Percentiles rank a stretch among this genome's conserved stretches.
phyloP scores from a whole-genome alignment of 192 early-diverging fungal genomes.

The Oehlia diaphana region DNA sequence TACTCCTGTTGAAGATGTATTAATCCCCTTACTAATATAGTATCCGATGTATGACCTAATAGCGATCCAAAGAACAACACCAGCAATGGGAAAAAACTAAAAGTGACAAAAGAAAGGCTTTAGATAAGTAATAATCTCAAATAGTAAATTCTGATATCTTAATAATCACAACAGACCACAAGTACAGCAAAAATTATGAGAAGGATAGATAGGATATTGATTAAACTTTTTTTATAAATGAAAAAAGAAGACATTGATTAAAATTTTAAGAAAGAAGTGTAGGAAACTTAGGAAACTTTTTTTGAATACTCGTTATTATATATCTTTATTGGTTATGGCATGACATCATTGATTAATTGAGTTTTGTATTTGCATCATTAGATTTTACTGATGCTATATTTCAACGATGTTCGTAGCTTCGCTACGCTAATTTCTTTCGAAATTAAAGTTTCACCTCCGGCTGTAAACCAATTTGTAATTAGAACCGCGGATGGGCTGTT shows the following conservation, averaged over 20 bases:
- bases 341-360: too few species aligned
- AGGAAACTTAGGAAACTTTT: not conserved
- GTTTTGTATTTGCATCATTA: too few species aligned
- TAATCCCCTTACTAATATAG: too few species aligned
- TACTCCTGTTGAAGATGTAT: too few species aligned
- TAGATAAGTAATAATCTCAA: not conserved
- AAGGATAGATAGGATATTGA: not conserved
- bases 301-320: not conserved
- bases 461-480: slow-evolving; percentile 26
- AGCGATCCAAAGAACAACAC: not conserved
- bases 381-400: too few species aligned
- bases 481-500: not conserved
- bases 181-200: not conserved
- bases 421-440: slow-evolving; percentile 11
- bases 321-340: not conserved
- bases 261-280: not conserved
- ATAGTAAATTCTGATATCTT: not conserved
- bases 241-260: not conserved
- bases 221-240: not conserved
- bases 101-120: not conserved
- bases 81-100: not conserved
- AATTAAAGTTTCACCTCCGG: not conserved
- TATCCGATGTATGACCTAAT: not conserved
- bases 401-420: too few species aligned
- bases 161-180: not conserved